Base-by-base conservation (phyloP, 2,329 filamentous ascomycete genomes). In the Bipolaris zeicola region DNA sequence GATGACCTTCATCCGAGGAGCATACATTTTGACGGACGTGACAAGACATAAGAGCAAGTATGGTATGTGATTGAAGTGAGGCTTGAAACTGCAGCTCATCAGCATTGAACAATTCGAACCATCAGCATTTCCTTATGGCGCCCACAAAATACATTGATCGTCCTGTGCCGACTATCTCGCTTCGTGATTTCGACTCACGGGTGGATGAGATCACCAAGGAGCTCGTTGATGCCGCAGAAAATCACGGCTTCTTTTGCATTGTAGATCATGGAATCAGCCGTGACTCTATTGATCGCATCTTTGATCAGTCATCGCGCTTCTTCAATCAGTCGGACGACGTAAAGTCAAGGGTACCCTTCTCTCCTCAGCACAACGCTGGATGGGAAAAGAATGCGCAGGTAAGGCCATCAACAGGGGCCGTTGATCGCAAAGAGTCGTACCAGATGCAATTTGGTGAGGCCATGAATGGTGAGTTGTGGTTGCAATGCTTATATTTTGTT, bases 341-440 rank as follows among this genome's bases (percentile, higher is more conserved):
- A 52, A 87, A 88, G 66, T 77, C 79, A 14, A 78, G 75, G 5
- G 82, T 86, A 1, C 82, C 85, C 0, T 87, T 55, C 16, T 55
- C 77, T 41, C 75, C 74, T 5, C 77, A 67, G 44, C 53, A 80
- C 56, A 87, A 88, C 61, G 81, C 82, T 1, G 85, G 85, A 6
- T 87, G 85, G 84, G 85, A 87, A 75, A 83, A 83, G 69, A 81
- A 79, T 58, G 52, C 52, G 7, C 52, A 55, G 16, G 51, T 55
- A 33, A 36, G 52, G 26, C 52, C 52, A 0, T 86, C 82, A 3
- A 88, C 85, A 0, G 85, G 85, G 10, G 76, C 77, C 1, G 78
- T 82, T 1, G 85, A 88, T 69, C 80, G 78, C 47, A 88, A 87
- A 64, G 85, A 88, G 70, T 85, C 81, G 10, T 86, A 87, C 66